These are phyloP conservation scores for Avena eriantha DNA, from an alignment of 176 grass and related monocot genomes.

Conservation along the genomic window DNA sequence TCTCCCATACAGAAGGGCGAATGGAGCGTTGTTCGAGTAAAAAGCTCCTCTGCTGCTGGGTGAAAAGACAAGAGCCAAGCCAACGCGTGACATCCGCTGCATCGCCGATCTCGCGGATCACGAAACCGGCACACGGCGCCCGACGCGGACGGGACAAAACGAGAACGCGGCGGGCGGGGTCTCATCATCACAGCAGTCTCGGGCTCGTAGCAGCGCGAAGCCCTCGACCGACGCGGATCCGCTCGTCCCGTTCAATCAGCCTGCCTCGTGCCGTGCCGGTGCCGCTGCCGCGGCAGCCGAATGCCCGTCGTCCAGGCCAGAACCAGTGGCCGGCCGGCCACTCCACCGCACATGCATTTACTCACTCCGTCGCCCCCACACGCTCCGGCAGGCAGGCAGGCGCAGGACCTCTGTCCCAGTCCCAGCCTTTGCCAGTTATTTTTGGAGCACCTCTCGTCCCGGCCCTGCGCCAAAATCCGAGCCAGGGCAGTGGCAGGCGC, in stretches of 20 bases:
- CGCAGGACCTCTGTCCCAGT: neutral
- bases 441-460: slow-evolving; percentile 27
- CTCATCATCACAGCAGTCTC: too few relatives aligned
- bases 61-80: neutral
- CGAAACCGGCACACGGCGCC: neutral
- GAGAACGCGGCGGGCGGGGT: neutral
- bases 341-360: slow-evolving; percentile 24
- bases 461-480: slow-evolving; percentile 50
- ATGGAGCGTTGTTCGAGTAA: neutral
- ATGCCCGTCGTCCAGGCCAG: slow-evolving; percentile 3
- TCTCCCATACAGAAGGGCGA: neutral
- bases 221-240: neutral
- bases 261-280: slow-evolving; percentile 23
- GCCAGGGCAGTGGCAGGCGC: slow-evolving; percentile 24
- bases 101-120: neutral
- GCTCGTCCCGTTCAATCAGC: slow-evolving; percentile 46
- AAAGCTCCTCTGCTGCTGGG: neutral
- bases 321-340: neutral
- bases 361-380: neutral
- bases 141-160: slow-evolving; percentile 36
- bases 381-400: neutral
- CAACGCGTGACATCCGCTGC: neutral
- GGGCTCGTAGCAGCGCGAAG: too few relatives aligned
- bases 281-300: slow-evolving; percentile 41
- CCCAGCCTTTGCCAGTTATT: neutral